Base-by-base conservation (phyloP, 495 filamentous ascomycete genomes). In the Hypoxylon cercidicola region DNA sequence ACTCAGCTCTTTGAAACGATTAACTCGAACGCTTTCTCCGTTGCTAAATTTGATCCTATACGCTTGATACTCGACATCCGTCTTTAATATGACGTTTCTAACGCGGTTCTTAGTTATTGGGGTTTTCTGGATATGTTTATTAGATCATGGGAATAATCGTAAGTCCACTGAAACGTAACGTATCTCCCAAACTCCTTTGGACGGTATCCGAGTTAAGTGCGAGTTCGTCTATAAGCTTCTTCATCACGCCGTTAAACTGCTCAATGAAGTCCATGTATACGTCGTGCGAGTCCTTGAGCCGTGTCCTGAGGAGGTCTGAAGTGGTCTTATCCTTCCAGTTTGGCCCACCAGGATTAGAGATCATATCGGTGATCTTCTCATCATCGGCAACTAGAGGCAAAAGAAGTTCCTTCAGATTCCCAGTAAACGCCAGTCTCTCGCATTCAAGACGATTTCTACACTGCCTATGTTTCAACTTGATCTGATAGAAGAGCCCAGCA, bases 381-480 rank as follows among this genome's bases (percentile, higher is more conserved):
- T 56, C 10, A 20, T 62, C 50, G 8, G 25, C 25, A 9, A 62
- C 25, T 8, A 72, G 41, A 4, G 65, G 65, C 0, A 68, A 16
- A 1, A 71, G 20, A 0, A 71, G 61, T 7, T 62, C 34, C 19
- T 58, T 48, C 0, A 71, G 32, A 45, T 69, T 34, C 0, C 35
- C 39, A 0, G 47, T 39, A 10, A 63, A 62, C 4, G 20, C 19
- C 2, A 60, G 0, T 13, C 37, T 51, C 28, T 78, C 57, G 41
- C 66, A 72, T 6, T 66, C 41, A 0, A 77, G 25, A 1, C 71
- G 54, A 9, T 65, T 32, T 0, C 18, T 15, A 48, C 74, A 75
- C 56, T 66, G 72, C 0, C 39, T 40, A 39, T 75, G 73, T 43
- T 72, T 67, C 3, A 55, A 21, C n/a, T 55, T 62, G 7, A 78